These are phyloP conservation scores for Mycena capillaripes DNA, from an alignment of 768 basidiomycete species.

Conservation along the genomic window DNA sequence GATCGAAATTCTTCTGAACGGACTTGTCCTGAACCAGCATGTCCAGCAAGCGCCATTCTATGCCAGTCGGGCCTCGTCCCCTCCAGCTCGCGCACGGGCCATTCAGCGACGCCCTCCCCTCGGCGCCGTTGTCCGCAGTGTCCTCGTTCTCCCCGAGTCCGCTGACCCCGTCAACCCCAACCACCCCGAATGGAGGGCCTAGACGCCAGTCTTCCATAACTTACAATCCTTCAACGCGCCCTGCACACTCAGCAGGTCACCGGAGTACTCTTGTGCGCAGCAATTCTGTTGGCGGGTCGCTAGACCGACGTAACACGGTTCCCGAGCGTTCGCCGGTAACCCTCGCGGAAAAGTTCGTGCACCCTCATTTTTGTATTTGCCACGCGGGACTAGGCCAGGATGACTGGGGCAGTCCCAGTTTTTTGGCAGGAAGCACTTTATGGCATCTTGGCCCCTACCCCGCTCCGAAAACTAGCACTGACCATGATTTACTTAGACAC, in stretches of 20 bases:
- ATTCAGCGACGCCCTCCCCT: slow-evolving; percentile 36
- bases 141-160: slow-evolving; percentile 36
- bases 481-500: slow-evolving; percentile 61
- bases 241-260: slow-evolving; percentile 30
- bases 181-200: slow-evolving; percentile 30
- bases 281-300: slow-evolving; percentile 37
- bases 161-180: slow-evolving; percentile 30
- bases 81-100: slow-evolving; percentile 62
- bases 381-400: neutral
- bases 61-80: slow-evolving; percentile 58
- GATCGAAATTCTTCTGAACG: no score
- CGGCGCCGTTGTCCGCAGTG: slow-evolving; percentile 35
- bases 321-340: slow-evolving; percentile 54
- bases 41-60: slow-evolving; percentile 48
- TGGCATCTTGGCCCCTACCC: neutral
- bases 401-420: neutral
- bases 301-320: slow-evolving; percentile 13
- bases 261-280: slow-evolving; percentile 39
- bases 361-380: neutral
- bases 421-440: neutral
- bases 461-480: neutral
- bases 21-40: slow-evolving; percentile 18
- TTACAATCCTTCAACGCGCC: slow-evolving; percentile 52
- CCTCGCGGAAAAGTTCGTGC: slow-evolving; percentile 77
- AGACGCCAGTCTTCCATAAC: slow-evolving; percentile 70